Evolutionary conservation across 208 protist genomes (phyloP).

Genomic region (Crithidia thermophila): DNA sequence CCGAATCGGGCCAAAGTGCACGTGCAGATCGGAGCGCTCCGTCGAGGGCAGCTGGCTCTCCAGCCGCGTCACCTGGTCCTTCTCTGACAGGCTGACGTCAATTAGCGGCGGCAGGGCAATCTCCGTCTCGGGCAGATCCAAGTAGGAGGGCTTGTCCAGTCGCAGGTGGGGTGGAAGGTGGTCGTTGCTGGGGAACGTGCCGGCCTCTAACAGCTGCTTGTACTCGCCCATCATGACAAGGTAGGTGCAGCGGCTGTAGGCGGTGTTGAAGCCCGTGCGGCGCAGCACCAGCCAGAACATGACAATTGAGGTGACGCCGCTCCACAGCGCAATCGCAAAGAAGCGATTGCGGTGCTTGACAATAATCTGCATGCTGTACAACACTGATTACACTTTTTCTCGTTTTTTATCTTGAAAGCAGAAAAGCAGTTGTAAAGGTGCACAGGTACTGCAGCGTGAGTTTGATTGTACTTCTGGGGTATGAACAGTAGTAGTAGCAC

Average conservation of each 20-base stretch:
- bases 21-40: constrained; percentile 69
- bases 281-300: constrained; percentile 85
- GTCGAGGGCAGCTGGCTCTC: constrained; percentile 60
- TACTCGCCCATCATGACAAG: constrained; percentile 88
- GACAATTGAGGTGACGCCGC: constrained; percentile 57
- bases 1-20: constrained; percentile 74
- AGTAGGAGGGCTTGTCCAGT: constrained; percentile 74
- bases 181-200: constrained; percentile 72
- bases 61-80: constrained; percentile 56
- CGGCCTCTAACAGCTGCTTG: constrained; percentile 74
- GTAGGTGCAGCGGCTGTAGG: constrained; percentile 78
- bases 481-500: too few species aligned
- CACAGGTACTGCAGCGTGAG: too few species aligned
- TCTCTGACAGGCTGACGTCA: constrained; percentile 64
- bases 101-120: constrained; percentile 81
- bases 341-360: constrained; percentile 71
- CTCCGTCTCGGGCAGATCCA: constrained; percentile 76
- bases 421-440: constrained; percentile 3
- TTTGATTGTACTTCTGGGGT: too few species aligned
- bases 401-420: not conserved
- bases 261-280: constrained; percentile 81
- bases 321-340: constrained; percentile 64
- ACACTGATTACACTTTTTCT: too few species aligned
- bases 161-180: constrained; percentile 81
- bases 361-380: constrained; percentile 70